Evolutionary conservation across 2,329 filamentous ascomycete genomes (phyloP).

Genomic region (Penicillium sclerotigenum): DNA sequence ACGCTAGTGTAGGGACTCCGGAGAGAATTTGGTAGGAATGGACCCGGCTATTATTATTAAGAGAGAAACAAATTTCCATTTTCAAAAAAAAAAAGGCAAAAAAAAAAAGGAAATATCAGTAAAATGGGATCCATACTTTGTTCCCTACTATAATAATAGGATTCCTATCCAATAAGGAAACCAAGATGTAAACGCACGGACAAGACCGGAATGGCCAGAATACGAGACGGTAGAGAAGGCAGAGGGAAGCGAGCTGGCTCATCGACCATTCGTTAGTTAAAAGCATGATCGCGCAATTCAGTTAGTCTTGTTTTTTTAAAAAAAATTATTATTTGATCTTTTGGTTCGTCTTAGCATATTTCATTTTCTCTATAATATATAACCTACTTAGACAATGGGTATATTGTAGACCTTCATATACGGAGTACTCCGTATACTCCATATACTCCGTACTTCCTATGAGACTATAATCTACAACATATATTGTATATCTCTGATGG

Average conservation of each 20-base stretch:
- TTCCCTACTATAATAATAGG: slow-evolving; percentile 2
- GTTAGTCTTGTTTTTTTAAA: not conserved
- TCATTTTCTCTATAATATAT: not conserved
- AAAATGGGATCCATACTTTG: not conserved
- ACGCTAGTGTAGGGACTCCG: slow-evolving; percentile 10
- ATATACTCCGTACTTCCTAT: not conserved
- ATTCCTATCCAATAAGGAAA: slow-evolving; percentile 17
- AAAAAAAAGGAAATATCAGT: not conserved
- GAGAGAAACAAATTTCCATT: not conserved
- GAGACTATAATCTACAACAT: not conserved
- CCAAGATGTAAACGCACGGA: slow-evolving; percentile 15
- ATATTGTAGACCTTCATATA: not conserved
- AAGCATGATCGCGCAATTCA: not conserved
- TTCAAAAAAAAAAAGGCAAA: not conserved
- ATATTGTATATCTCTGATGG: not conserved
- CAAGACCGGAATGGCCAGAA: slow-evolving; percentile 21
- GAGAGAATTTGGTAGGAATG: slow-evolving; percentile 10
- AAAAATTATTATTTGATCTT: not conserved
- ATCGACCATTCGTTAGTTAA: slow-evolving; percentile 11
- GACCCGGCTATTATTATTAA: slow-evolving; percentile 5
- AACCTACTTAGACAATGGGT: not conserved
- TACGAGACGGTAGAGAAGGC: slow-evolving; percentile 16
- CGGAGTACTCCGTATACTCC: not conserved
- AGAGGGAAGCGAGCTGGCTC: slow-evolving; percentile 21
- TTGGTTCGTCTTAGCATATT: not conserved